These are phyloP conservation scores for Zarea fungicola DNA, from an alignment of 2,329 filamentous ascomycete genomes.

Conservation along the genomic window DNA sequence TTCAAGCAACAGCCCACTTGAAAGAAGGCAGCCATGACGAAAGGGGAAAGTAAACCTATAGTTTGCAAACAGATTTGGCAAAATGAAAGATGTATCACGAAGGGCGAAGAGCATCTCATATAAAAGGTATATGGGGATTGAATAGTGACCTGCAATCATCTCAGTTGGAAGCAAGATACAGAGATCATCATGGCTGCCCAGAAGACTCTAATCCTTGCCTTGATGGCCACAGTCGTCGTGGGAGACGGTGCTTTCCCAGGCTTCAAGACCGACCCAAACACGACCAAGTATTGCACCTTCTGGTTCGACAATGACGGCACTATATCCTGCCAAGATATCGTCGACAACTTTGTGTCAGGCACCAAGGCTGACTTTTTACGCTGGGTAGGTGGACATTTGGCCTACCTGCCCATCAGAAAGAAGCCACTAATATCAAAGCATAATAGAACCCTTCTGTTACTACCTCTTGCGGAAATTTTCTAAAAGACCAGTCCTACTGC, in stretches of 20 bases:
- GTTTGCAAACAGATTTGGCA: too few relatives aligned
- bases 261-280: background rate
- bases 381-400: background rate
- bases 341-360: background rate
- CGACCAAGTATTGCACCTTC: background rate
- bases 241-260: background rate
- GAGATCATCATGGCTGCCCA: background rate
- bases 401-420: background rate
- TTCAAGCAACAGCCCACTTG: too few relatives aligned
- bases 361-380: background rate
- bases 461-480: background rate
- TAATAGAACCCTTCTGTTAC: background rate
- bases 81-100: too few relatives aligned
- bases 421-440: background rate
- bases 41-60: too few relatives aligned
- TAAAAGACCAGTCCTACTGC: background rate
- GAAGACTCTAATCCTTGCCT: background rate
- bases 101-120: too few relatives aligned
- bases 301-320: background rate
- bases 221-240: background rate
- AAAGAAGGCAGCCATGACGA: too few relatives aligned
- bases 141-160: too few relatives aligned
- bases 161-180: too few relatives aligned
- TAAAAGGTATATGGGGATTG: too few relatives aligned
- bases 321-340: background rate